Conservation (phyloP, 768 basidiomycete genomes). For the Suillus cothurnatus region DNA sequence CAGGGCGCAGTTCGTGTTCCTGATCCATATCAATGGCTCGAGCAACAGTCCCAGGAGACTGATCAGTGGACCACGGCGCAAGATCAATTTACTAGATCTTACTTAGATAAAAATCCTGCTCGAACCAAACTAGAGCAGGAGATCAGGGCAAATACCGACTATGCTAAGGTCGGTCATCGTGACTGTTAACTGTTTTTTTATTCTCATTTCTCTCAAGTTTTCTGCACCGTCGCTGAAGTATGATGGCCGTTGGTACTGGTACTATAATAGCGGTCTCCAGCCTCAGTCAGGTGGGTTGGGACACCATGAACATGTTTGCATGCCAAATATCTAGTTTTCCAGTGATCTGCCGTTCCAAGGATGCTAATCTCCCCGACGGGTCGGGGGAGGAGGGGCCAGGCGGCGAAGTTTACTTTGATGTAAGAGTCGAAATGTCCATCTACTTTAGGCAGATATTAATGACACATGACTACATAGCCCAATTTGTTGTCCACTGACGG, state of each 20-base stretch:
- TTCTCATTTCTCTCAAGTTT: slow-evolving; percentile 45
- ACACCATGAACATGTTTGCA: background rate
- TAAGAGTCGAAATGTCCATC: slow-evolving; percentile 31
- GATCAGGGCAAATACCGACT: slow-evolving; percentile 57
- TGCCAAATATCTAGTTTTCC: background rate
- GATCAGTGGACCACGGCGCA: slow-evolving; percentile 66
- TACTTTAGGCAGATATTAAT: background rate
- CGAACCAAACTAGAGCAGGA: slow-evolving; percentile 57
- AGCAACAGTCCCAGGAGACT: slow-evolving; percentile 63
- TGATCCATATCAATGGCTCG: slow-evolving; percentile 80
- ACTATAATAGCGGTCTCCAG: slow-evolving; percentile 76
- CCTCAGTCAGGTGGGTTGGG: slow-evolving; percentile 50
- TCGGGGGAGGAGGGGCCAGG: slow-evolving; percentile 43
- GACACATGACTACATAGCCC: slow-evolving; percentile 41
- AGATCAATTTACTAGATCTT: slow-evolving; percentile 55
- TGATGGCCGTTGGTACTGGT: slow-evolving; percentile 82
- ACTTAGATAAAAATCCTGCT: slow-evolving; percentile 67
- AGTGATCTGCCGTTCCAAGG: slow-evolving; percentile 67
- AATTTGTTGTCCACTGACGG: slow-evolving; percentile 76
- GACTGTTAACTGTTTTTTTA: slow-evolving; percentile 1
- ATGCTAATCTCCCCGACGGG: slow-evolving; percentile 55
- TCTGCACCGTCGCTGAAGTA: slow-evolving; percentile 60
- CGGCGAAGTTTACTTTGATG: slow-evolving; percentile 82
- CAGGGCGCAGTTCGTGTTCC: slow-evolving; percentile 62
- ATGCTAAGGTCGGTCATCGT: slow-evolving; percentile 41